Conservation (phyloP, 2,329 filamentous ascomycete genomes). For the Plectosphaerella plurivora region DNA sequence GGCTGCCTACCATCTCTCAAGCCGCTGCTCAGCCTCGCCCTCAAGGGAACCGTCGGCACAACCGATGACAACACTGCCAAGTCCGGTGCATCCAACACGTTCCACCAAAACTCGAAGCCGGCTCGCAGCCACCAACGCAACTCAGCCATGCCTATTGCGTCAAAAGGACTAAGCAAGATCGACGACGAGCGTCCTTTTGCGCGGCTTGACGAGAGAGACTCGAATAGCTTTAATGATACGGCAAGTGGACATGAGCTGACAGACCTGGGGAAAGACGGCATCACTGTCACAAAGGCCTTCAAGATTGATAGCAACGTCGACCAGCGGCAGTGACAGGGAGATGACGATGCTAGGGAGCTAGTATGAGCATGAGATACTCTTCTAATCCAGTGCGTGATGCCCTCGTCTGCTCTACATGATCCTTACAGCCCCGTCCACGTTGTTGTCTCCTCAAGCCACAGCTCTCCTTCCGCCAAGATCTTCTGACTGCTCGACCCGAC, state of each 20-base stretch:
- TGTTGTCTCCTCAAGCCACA: neutral
- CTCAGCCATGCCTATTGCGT: too few species aligned
- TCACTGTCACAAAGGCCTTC: too few species aligned
- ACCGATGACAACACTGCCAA: neutral
- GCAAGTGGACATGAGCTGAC: neutral
- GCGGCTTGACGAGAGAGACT: neutral
- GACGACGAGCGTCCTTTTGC: slow-evolving; percentile 3
- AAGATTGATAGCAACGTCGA: too few species aligned
- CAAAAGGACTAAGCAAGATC: too few species aligned
- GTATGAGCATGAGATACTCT: too few species aligned
- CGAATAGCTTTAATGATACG: neutral
- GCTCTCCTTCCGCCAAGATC: neutral
- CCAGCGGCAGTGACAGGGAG: too few species aligned
- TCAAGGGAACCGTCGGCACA: neutral
- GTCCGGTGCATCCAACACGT: neutral
- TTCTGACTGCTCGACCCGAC: neutral
- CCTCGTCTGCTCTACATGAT: too few species aligned
- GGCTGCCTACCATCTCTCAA: slow-evolving; percentile 2
- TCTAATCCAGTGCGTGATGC: too few species aligned
- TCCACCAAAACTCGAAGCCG: neutral
- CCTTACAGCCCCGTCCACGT: neutral
- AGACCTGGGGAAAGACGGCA: neutral
- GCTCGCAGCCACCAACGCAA: neutral
- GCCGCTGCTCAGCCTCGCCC: neutral
- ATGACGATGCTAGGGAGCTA: too few species aligned